phyloP scores from a whole-genome alignment of 75 land plant genomes.

The Sequoia sempervirens region DNA sequence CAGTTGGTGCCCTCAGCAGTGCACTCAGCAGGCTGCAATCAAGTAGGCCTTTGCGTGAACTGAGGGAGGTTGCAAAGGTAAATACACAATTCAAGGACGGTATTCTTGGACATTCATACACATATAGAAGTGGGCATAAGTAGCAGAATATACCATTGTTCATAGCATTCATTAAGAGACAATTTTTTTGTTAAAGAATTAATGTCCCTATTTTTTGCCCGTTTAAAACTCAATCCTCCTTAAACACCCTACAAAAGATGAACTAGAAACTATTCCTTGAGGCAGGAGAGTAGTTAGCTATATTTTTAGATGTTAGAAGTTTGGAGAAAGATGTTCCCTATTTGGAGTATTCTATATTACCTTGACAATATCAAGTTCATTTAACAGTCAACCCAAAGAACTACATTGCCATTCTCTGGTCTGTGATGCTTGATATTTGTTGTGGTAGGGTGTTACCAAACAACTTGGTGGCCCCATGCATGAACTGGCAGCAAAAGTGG shows the following conservation, averaged over 20 bases:
- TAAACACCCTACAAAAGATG: not conserved
- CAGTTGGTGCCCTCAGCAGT: conserved; percentile 95
- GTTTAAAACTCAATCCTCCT: not conserved
- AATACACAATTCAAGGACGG: not conserved
- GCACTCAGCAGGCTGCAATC: conserved; percentile 91
- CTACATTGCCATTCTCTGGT: not conserved
- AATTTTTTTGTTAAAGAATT: not conserved
- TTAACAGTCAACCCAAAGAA: not conserved
- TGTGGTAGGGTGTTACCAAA: conserved; percentile 74
- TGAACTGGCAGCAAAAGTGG: conserved; percentile 83
- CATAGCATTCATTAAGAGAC: not conserved
- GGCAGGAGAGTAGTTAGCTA: not conserved
- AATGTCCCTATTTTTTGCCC: not conserved
- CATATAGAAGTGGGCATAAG: not conserved
- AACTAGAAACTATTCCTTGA: not conserved
- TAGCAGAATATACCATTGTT: not conserved
- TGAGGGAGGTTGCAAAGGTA: conserved; percentile 98
- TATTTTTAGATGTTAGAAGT: not conserved
- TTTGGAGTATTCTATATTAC: not conserved
- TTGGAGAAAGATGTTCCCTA: not conserved
- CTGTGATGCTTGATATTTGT: conserved; percentile 5
- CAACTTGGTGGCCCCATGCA: conserved; percentile 82
- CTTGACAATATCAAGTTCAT: not conserved
- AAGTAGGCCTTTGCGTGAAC: conserved; percentile 89
- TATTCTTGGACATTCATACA: not conserved